A percentile compares a stretch with the other conserved stretches of the same genome.
Conservation (phyloP, 2,329 filamentous ascomycete genomes). For the Fusarium odoratissimum region DNA sequence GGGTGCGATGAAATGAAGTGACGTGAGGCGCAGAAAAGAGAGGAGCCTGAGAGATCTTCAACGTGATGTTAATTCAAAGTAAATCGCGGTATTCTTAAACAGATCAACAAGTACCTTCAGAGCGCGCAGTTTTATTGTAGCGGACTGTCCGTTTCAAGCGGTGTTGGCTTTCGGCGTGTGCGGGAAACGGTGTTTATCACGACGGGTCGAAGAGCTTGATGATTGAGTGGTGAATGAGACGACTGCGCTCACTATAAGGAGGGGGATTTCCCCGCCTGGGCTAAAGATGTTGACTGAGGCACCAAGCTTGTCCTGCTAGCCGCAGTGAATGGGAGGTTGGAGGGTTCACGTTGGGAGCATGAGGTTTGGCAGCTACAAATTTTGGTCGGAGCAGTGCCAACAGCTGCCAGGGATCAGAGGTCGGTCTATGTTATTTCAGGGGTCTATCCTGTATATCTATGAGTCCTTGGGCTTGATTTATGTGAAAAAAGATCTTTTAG, state of each 20-base stretch:
- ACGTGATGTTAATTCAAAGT: neutral
- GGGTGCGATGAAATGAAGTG: neutral
- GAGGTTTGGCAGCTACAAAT: conserved; percentile 11
- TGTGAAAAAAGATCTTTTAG: too few relatives aligned
- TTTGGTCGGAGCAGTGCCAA: conserved; percentile 19
- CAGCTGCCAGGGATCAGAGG: neutral
- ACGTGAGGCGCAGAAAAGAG: neutral
- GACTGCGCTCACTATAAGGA: neutral
- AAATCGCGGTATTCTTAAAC: neutral
- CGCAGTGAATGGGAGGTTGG: neutral
- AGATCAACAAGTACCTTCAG: neutral
- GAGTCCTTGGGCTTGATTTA: neutral
- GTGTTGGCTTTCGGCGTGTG: neutral
- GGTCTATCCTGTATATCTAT: too few relatives aligned
- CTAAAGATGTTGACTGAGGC: conserved; percentile 5
- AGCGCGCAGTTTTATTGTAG: neutral
- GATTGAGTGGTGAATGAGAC: neutral
- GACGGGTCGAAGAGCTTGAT: neutral
- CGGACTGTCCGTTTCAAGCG: neutral
- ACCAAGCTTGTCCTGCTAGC: neutral
- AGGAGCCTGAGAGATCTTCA: neutral
- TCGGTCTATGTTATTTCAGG: neutral
- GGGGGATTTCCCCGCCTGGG: neutral
- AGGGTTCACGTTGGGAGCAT: neutral
- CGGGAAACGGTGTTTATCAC: conserved; percentile 9